A percentile compares a stretch with the other conserved stretches of the same genome.
These are phyloP conservation scores for Paraleonurus japonicus DNA, from an alignment of 257 asterid species.

Conservation along the genomic window DNA sequence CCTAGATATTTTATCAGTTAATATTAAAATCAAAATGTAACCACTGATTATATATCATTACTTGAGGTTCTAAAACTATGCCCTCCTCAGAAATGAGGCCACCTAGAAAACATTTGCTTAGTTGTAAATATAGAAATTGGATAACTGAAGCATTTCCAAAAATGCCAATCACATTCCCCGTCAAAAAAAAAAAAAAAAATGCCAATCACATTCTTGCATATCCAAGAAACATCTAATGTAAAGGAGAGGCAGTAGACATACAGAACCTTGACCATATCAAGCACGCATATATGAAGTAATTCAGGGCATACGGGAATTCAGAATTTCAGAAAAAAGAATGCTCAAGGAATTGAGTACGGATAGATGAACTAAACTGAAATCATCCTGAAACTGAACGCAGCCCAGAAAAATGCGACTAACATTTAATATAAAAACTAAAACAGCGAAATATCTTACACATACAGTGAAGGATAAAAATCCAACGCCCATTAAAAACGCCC, in stretches of 20 bases:
- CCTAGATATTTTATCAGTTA: not conserved
- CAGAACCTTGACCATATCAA: not conserved
- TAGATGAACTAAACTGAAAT: not conserved
- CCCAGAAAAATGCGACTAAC: not conserved
- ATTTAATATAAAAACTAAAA: not conserved
- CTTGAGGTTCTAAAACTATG: not conserved
- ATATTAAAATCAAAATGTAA: not conserved
- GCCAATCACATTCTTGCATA: conserved; percentile 3
- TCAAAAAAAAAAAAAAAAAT: too few species aligned
- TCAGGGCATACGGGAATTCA: not conserved
- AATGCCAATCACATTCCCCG: conserved; percentile 6
- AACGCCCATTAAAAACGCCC: not conserved
- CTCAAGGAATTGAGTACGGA: not conserved
- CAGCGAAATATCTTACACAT: not conserved
- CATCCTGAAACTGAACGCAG: conserved; percentile 9
- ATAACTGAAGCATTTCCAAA: not conserved
- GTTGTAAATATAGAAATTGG: conserved; percentile 8
- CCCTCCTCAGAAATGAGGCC: not conserved
- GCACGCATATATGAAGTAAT: not conserved
- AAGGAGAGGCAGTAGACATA: not conserved
- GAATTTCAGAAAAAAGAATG: not conserved
- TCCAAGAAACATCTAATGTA: not conserved
- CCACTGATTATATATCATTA: not conserved
- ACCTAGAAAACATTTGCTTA: not conserved
- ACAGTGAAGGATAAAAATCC: not conserved